Percentiles rank a stretch among this genome's conserved stretches.
Conservation (phyloP, 2,329 filamentous ascomycete species). For the Proliferodiscus dingleyae region DNA sequence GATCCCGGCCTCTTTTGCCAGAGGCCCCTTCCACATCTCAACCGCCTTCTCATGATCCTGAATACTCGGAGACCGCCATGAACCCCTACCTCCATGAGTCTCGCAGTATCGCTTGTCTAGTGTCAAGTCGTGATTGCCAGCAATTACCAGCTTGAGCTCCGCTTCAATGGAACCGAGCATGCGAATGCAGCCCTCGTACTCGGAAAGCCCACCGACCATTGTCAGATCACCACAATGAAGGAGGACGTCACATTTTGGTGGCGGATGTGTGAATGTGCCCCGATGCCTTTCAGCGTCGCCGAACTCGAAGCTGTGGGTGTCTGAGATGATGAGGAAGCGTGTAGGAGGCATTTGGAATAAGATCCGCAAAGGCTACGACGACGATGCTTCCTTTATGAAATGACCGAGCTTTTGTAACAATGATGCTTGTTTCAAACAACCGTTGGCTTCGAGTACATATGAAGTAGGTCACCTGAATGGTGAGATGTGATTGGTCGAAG, state of each 20-base stretch:
- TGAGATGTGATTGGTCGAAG: too few species aligned
- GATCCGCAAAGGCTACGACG: too few species aligned
- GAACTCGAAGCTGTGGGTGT: constrained; percentile 12
- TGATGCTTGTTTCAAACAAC: too few species aligned
- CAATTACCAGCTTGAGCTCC: constrained; percentile 54
- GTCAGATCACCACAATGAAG: constrained; percentile 38
- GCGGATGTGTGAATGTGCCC: constrained; percentile 3
- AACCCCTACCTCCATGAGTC: neutral
- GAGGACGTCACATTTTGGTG: constrained; percentile 30
- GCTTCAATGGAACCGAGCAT: constrained; percentile 38
- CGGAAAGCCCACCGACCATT: constrained; percentile 17
- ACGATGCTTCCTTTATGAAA: too few species aligned
- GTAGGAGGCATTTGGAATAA: too few species aligned
- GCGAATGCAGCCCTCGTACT: constrained; percentile 26
- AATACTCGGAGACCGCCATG: neutral
- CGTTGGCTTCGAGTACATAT: too few species aligned
- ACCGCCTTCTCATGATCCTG: constrained; percentile 7
- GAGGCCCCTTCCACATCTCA: constrained; percentile 11
- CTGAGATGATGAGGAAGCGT: constrained; percentile 14
- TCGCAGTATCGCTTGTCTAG: constrained; percentile 37
- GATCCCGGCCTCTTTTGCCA: constrained; percentile 16
- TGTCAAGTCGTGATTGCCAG: constrained; percentile 57
- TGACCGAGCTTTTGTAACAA: too few species aligned
- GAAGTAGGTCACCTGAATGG: too few species aligned
- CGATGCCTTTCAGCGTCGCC: neutral